phyloP scores from a whole-genome alignment of 495 filamentous ascomycete species.

The Podospora conica region DNA sequence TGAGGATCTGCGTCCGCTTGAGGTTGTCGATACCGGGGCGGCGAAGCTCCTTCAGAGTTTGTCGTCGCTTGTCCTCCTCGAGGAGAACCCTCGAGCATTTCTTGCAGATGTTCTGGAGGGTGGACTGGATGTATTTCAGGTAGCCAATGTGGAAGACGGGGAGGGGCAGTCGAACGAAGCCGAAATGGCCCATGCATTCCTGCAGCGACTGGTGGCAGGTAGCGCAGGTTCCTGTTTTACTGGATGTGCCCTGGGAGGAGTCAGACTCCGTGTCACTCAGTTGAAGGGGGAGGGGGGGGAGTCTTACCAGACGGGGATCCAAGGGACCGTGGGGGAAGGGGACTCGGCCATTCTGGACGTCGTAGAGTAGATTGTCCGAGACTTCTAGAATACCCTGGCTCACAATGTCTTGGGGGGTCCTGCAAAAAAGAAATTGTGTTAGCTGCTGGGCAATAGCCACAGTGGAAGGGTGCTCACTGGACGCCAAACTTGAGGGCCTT shows the following conservation, averaged over 20 bases:
- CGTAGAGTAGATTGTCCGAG: slow-evolving; percentile 83
- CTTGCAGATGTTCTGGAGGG: slow-evolving; percentile 93
- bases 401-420: slow-evolving; percentile 86
- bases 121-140: slow-evolving; percentile 79
- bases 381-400: slow-evolving; percentile 91
- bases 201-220: slow-evolving; percentile 75
- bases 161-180: slow-evolving; percentile 80
- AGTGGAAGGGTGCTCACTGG: slow-evolving; percentile 48
- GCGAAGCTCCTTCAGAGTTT: slow-evolving; percentile 70
- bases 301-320: slow-evolving; percentile 50
- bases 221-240: slow-evolving; percentile 60
- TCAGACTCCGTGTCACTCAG: slow-evolving; percentile 36
- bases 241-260: slow-evolving; percentile 63
- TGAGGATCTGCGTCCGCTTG: slow-evolving; percentile 67
- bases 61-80: slow-evolving; percentile 63
- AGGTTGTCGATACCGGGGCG: slow-evolving; percentile 81
- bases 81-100: slow-evolving; percentile 72
- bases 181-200: slow-evolving; percentile 90
- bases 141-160: slow-evolving; percentile 95
- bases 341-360: slow-evolving; percentile 64
- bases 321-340: slow-evolving; percentile 76
- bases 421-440: slow-evolving; percentile 25
- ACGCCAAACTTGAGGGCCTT: slow-evolving; percentile 91
- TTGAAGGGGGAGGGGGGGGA: neutral
- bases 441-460: slow-evolving; percentile 7